Evolutionary conservation across 371 early-diverging fungal genomes (phyloP), one percentile per base, ranked within the genome.

Genomic region (Phascolomyces articulosus): DNA sequence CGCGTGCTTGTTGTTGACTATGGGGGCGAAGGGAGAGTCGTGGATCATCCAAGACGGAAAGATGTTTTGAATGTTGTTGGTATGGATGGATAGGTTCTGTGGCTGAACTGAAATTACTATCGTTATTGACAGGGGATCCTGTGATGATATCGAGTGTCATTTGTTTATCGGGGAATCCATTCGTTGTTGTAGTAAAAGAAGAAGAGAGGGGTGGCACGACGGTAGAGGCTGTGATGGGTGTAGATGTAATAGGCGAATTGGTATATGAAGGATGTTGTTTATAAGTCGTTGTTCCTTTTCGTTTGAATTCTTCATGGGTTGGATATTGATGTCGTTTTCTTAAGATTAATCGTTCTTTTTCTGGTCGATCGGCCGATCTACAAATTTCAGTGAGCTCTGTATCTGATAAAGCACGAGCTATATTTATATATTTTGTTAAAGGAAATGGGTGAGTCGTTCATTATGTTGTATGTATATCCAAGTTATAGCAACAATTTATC

Each of bases 341-440:
- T 61, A 94, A 62, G 53, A 92, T 90, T 38, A 94, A 71, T n/a
- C 89, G 82, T 57, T 94, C 92, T 44, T 87, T 87, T 63, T 89
- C 90, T 1, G 88, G 87, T 10, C 88, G 82, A 58, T 86, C 87
- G 0, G 87, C 65, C 29, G 87, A 87, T 23, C 80, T 78, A 70
- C 93, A 94, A 49, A 94, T 90, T 13, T 84, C 85, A 6, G 82
- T 73, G 34, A 94, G 68, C 64, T 94, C 93, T 10, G 84, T 82
- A 69, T 92, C 92, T 13, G 83, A 82, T 53, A 94, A 68, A 57
- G 87, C 87, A 20, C 87, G 85, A 2, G 87, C 87, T 85, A 73
- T 11, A 40, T 27, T 40, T 40, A 18, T n/a, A 0, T 13, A 4
- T 44, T n/a, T 0, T 18, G 16, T 4, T 44, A 44, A n/a, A 9